phyloP scores from a whole-genome alignment of 176 grass and related monocot genomes.

The Oryza longistaminata region DNA sequence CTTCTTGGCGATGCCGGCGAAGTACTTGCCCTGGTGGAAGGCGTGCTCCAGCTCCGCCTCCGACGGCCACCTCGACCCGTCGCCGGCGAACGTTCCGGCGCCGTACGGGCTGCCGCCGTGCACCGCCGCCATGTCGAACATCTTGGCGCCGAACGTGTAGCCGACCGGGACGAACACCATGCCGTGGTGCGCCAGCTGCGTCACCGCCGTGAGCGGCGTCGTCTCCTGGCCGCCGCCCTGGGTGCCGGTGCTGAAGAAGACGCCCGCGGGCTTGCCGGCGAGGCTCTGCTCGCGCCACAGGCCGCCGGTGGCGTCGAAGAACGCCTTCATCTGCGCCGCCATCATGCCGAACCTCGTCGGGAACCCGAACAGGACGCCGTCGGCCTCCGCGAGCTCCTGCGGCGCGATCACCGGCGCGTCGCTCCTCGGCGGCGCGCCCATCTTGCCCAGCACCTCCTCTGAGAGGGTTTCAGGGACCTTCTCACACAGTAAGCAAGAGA shows the following conservation, averaged over 20 bases:
- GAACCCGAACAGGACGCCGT: slow-evolving; percentile 56
- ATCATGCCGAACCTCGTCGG: slow-evolving; percentile 65
- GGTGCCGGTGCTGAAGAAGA: slow-evolving; percentile 58
- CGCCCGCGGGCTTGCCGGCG: slow-evolving; percentile 52
- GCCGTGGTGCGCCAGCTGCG: slow-evolving; percentile 73
- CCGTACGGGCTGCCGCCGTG: slow-evolving; percentile 71
- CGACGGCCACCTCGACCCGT: slow-evolving; percentile 66
- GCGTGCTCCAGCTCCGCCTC: slow-evolving; percentile 80
- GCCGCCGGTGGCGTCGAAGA: slow-evolving; percentile 49
- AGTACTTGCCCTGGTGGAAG: slow-evolving; percentile 92
- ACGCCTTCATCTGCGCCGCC: slow-evolving; percentile 54
- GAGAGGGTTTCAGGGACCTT: slow-evolving; percentile 59
- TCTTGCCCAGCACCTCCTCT: slow-evolving; percentile 62
- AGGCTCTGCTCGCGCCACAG: slow-evolving; percentile 62
- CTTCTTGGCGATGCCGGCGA: slow-evolving; percentile 77
- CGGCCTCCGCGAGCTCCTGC: slow-evolving; percentile 49
- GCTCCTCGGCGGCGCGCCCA: slow-evolving; percentile 64
- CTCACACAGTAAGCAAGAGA: not conserved
- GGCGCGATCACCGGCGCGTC: slow-evolving; percentile 42
- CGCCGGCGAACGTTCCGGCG: slow-evolving; percentile 68
- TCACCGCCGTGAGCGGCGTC: slow-evolving; percentile 63
- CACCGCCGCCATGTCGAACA: slow-evolving; percentile 72
- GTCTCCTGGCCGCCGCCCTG: slow-evolving; percentile 66
- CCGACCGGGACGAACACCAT: slow-evolving; percentile 79
- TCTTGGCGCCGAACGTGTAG: slow-evolving; percentile 70